phyloP scores from a whole-genome alignment of 495 filamentous ascomycete genomes.

The Penicillium riverlandense region DNA sequence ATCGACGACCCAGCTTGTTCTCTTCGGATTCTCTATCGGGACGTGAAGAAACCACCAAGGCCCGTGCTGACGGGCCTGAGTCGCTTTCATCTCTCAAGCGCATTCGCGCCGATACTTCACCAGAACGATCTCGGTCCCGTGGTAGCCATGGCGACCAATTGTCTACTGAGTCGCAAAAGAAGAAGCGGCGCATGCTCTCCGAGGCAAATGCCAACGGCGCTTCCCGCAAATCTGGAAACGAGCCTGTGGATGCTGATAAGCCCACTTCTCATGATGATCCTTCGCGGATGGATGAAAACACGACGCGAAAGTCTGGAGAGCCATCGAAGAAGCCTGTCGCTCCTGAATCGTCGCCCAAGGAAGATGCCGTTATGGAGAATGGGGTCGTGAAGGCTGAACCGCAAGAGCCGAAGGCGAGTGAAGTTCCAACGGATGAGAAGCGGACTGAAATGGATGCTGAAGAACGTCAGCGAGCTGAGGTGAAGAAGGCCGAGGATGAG shows the following conservation, averaged over 20 bases:
- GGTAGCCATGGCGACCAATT: constrained; percentile 37
- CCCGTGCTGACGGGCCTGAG: constrained; percentile 29
- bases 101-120: constrained; percentile 58
- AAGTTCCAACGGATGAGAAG: constrained; percentile 23
- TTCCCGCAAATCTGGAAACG: constrained; percentile 20
- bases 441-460: constrained; percentile 32
- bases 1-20: constrained; percentile 29
- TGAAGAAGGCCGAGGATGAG: constrained; percentile 9
- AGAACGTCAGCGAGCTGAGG: constrained; percentile 29
- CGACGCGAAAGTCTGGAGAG: constrained; percentile 6
- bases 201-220: constrained; percentile 33
- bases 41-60: constrained; percentile 26
- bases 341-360: constrained; percentile 4
- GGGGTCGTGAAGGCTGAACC: constrained; percentile 18
- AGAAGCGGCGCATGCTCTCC: constrained; percentile 43
- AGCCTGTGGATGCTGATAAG: neutral
- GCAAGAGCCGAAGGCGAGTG: constrained; percentile 19
- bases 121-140: constrained; percentile 50
- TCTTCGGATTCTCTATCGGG: constrained; percentile 38
- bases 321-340: constrained; percentile 12
- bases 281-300: constrained; percentile 5
- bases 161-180: constrained; percentile 31
- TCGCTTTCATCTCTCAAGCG: constrained; percentile 45
- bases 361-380: constrained; percentile 21
- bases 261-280: constrained; percentile 11